Evolutionary conservation across 352 stramenopile species (phyloP).

Genomic region (Phytophthora pisi): DNA sequence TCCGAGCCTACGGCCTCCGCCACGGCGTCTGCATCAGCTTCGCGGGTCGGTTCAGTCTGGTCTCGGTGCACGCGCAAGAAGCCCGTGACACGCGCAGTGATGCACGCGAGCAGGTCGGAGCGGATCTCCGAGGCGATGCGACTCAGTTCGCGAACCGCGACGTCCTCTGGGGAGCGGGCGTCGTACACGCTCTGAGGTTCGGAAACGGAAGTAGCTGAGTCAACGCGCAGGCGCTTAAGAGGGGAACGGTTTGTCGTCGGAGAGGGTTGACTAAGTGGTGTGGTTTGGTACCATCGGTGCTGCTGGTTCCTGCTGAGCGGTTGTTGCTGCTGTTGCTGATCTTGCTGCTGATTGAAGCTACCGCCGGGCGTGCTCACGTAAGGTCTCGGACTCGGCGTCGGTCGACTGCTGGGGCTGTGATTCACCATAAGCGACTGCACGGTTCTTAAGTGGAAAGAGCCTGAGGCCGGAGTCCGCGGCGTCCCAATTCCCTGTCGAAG

Average conservation of each 20-base stretch:
- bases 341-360: constrained; percentile 21
- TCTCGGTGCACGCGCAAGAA: constrained; percentile 68
- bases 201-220: constrained; percentile 21
- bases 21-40: constrained; percentile 47
- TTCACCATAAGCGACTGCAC: constrained; percentile 51
- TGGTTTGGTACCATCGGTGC: constrained; percentile 32
- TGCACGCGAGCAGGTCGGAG: constrained; percentile 63
- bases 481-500: constrained; percentile 39
- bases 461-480: constrained; percentile 33
- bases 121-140: constrained; percentile 65
- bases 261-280: constrained; percentile 24
- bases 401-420: constrained; percentile 33
- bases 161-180: constrained; percentile 45
- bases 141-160: constrained; percentile 70
- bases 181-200: constrained; percentile 13
- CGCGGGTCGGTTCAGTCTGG: constrained; percentile 25
- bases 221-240: constrained; percentile 33
- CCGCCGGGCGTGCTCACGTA: constrained; percentile 27
- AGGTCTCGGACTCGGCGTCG: constrained; percentile 31
- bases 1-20: constrained; percentile 60
- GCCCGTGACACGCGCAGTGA: constrained; percentile 66
- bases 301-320: constrained; percentile 30
- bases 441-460: constrained; percentile 52
- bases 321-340: constrained; percentile 12
- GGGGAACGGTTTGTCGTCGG: constrained; percentile 28